A percentile compares a stretch with the other conserved stretches of the same genome.
Conservation (phyloP, 2,329 filamentous ascomycete genomes). For the Colletotrichum zoysiae region DNA sequence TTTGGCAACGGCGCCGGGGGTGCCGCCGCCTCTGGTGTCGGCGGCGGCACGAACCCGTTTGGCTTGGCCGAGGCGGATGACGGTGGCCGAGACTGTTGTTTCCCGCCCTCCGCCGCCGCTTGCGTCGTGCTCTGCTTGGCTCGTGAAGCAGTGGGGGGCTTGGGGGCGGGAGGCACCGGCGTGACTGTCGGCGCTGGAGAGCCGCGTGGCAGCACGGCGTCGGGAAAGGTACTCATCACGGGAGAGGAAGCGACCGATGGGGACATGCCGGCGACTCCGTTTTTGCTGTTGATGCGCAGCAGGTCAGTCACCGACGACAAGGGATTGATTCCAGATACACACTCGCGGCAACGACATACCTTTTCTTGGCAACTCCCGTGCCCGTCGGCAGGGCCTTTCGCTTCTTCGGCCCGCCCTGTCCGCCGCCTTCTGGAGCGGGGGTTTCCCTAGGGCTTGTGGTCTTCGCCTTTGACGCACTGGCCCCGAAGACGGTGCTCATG, state of each 20-base stretch:
- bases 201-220: slow-evolving; percentile 64
- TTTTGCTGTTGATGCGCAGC: slow-evolving; percentile 47
- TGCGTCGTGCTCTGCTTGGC: slow-evolving; percentile 81
- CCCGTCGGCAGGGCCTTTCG: slow-evolving; percentile 73
- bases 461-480: slow-evolving; percentile 66
- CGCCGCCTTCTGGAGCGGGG: slow-evolving; percentile 71
- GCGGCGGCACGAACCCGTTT: slow-evolving; percentile 60
- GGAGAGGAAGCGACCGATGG: slow-evolving; percentile 82
- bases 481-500: slow-evolving; percentile 69
- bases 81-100: slow-evolving; percentile 62
- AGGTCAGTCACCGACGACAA: slow-evolving; percentile 36
- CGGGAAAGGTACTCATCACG: slow-evolving; percentile 76
- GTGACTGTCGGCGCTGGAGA: slow-evolving; percentile 69
- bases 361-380: slow-evolving; percentile 83
- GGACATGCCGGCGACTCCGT: slow-evolving; percentile 66
- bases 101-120: slow-evolving; percentile 66
- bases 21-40: slow-evolving; percentile 53
- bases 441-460: slow-evolving; percentile 77
- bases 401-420: slow-evolving; percentile 76
- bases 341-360: slow-evolving; percentile 56
- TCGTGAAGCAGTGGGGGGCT: slow-evolving; percentile 70
- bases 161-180: slow-evolving; percentile 28
- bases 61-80: slow-evolving; percentile 71
- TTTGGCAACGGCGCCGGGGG: slow-evolving; percentile 39
- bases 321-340: not conserved